These are phyloP conservation scores for Alternaria solani DNA, from an alignment of 2,329 filamentous ascomycete species.

Conservation along the genomic window DNA sequence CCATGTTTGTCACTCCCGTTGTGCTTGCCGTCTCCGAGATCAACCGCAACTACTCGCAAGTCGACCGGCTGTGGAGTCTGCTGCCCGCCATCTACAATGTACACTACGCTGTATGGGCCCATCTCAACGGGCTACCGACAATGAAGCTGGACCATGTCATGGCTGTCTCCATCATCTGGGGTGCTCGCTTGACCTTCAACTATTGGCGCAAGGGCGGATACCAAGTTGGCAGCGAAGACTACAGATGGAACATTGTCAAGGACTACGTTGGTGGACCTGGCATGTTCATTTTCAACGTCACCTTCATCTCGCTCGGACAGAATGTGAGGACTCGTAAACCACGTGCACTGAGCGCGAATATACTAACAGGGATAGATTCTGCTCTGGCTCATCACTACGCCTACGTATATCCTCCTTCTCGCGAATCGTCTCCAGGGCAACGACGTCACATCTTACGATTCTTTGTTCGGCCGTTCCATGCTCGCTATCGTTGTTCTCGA, in stretches of 20 bases:
- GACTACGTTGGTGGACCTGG: conserved; percentile 67
- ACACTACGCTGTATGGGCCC: conserved; percentile 85
- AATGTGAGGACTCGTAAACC: conserved; percentile 50
- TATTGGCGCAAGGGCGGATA: conserved; percentile 98
- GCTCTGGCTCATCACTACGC: conserved; percentile 78
- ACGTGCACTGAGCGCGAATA: neutral
- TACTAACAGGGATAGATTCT: conserved; percentile 63
- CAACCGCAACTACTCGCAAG: conserved; percentile 96
- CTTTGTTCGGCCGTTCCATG: conserved; percentile 63
- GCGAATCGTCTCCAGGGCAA: conserved; percentile 68
- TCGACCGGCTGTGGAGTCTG: conserved; percentile 91
- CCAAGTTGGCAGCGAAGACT: conserved; percentile 87
- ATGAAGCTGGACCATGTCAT: conserved; percentile 76
- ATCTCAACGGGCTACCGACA: conserved; percentile 74
- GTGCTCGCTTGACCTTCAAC: conserved; percentile 91
- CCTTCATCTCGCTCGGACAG: conserved; percentile 89
- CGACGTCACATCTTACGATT: conserved; percentile 62
- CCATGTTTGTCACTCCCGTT: conserved; percentile 72
- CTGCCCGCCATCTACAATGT: conserved; percentile 85
- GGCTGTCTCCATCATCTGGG: conserved; percentile 78
- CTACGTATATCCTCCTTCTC: conserved; percentile 84
- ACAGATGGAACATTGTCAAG: conserved; percentile 85
- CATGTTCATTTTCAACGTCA: conserved; percentile 85
- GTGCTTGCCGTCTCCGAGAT: conserved; percentile 81
- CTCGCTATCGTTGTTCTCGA: conserved; percentile 70